phyloP scores from a whole-genome alignment of 768 basidiomycete genomes.

The Infundibulicybe gibba region DNA sequence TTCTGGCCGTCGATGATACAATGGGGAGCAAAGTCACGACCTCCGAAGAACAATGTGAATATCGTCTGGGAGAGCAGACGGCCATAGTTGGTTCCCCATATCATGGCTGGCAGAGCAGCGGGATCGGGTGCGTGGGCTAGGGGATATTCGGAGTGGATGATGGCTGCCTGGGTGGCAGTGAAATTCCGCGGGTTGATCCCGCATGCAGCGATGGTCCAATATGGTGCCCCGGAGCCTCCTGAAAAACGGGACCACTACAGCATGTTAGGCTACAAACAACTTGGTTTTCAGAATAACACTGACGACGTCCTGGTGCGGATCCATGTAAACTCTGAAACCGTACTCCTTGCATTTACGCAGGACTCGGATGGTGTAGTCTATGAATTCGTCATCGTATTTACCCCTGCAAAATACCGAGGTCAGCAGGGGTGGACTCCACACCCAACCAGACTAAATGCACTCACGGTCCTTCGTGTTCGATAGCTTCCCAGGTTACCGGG shows the following conservation, averaged over 20 bases:
- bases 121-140: conserved; percentile 60
- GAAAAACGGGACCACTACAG: conserved; percentile 91
- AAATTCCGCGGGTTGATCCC: conserved; percentile 86
- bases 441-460: conserved; percentile 19
- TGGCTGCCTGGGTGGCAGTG: conserved; percentile 79
- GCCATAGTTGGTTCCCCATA: conserved; percentile 96
- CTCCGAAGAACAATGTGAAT: conserved; percentile 95
- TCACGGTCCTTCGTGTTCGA: conserved; percentile 95
- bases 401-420: conserved; percentile 44
- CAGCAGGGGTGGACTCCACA: no score
- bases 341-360: conserved; percentile 90
- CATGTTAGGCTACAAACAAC: no score
- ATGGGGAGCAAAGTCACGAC: conserved; percentile 83
- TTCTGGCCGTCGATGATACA: conserved; percentile 90
- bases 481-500: conserved; percentile 90
- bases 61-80: conserved; percentile 84
- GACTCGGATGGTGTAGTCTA: conserved; percentile 86
- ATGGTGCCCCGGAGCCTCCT: conserved; percentile 92
- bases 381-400: conserved; percentile 85
- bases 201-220: conserved; percentile 89
- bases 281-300: conserved; percentile 23
- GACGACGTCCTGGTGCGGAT: conserved; percentile 95
- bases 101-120: conserved; percentile 81
- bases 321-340: conserved; percentile 90
- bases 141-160: conserved; percentile 90